phyloP scores from a whole-genome alignment of 2,329 filamentous ascomycete species.

The Alternaria dauci region DNA sequence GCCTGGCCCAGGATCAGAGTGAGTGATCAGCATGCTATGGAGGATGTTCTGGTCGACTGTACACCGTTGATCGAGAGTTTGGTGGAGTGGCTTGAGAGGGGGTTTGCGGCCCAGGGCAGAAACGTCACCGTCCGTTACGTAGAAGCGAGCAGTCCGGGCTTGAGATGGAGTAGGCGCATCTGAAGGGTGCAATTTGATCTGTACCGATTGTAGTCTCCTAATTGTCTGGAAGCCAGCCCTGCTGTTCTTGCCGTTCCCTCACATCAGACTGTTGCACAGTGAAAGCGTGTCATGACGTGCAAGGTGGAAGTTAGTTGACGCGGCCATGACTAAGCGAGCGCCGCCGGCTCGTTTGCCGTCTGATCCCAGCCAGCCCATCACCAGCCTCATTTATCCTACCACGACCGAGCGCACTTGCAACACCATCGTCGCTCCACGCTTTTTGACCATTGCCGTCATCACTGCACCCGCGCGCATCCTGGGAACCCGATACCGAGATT shows the following conservation, averaged over 20 bases:
- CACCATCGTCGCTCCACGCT: slow-evolving; percentile 31
- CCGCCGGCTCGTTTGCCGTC: slow-evolving; percentile 11
- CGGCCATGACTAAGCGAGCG: slow-evolving; percentile 13
- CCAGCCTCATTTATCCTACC: slow-evolving; percentile 24
- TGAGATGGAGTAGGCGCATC: slow-evolving; percentile 3
- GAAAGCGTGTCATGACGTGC: background rate
- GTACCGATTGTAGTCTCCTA: background rate
- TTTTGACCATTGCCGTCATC: slow-evolving; percentile 32
- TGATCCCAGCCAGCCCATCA: slow-evolving; percentile 19
- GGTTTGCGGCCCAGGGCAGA: slow-evolving; percentile 6
- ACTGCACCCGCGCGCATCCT: slow-evolving; percentile 30
- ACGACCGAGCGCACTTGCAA: slow-evolving; percentile 30
- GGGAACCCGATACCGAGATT: slow-evolving; percentile 21
- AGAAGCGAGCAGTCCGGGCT: slow-evolving; percentile 1
- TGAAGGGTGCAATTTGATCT: background rate
- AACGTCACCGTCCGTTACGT: background rate
- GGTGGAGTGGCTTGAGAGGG: slow-evolving; percentile 7
- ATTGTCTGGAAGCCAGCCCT: background rate
- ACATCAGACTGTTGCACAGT: background rate
- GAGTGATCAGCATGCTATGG: background rate
- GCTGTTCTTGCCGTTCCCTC: background rate
- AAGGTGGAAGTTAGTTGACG: background rate
- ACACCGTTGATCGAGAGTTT: slow-evolving; percentile 5
- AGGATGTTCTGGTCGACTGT: slow-evolving; percentile 3
- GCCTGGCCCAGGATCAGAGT: slow-evolving; percentile 10